These are phyloP conservation scores for Penicillium sp. DNA, from an alignment of 2,329 filamentous ascomycete species.

Conservation along the genomic window DNA sequence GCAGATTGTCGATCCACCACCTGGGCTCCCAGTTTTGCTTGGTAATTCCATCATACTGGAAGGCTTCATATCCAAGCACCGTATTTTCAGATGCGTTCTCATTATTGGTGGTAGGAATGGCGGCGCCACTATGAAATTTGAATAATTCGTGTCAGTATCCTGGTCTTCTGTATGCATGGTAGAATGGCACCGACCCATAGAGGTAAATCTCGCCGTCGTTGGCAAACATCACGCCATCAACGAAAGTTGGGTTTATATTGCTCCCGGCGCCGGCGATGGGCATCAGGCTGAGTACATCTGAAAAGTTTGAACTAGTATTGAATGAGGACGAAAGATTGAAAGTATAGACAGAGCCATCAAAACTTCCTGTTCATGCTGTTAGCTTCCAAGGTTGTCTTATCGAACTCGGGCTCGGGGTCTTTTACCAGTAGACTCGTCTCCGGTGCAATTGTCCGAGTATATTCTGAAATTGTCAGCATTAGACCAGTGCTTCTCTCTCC, in stretches of 20 bases:
- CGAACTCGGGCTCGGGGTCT: not conserved
- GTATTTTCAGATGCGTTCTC: slow-evolving; percentile 44
- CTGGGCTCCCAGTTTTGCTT: slow-evolving; percentile 28
- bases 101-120: slow-evolving; percentile 39
- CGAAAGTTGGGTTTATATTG: slow-evolving; percentile 51
- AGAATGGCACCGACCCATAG: slow-evolving; percentile 52
- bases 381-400: not conserved
- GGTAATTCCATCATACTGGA: slow-evolving; percentile 46
- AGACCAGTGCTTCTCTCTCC: not conserved
- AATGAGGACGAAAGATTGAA: slow-evolving; percentile 17
- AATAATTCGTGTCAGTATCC: not conserved
- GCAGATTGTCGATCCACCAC: slow-evolving; percentile 46
- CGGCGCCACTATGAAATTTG: slow-evolving; percentile 41
- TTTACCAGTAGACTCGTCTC: slow-evolving; percentile 1
- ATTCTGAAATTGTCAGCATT: not conserved
- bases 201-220: slow-evolving; percentile 64
- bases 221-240: slow-evolving; percentile 64
- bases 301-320: slow-evolving; percentile 15
- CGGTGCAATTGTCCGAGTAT: not conserved
- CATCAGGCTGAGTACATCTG: slow-evolving; percentile 31
- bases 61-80: slow-evolving; percentile 52
- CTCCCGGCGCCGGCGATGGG: slow-evolving; percentile 27
- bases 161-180: not conserved
- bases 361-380: slow-evolving; percentile 2
- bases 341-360: slow-evolving; percentile 11